A percentile compares a stretch with the other conserved stretches of the same genome.
Evolutionary conservation across 192 early-diverging fungal species (phyloP).

Genomic region (Irineochytrium annulatum): DNA sequence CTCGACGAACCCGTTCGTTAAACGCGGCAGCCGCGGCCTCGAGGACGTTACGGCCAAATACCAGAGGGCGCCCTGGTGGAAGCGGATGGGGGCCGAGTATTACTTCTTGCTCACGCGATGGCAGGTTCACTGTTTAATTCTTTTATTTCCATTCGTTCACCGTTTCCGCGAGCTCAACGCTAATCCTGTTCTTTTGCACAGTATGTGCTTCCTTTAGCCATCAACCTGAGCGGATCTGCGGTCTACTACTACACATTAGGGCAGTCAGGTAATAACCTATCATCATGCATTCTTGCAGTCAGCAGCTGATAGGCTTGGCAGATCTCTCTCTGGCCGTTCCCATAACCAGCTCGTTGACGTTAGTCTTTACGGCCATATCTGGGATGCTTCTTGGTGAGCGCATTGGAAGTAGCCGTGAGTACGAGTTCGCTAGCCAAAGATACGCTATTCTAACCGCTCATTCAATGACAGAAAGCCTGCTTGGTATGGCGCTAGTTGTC

Average conservation of each 20-base stretch:
- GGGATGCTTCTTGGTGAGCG: conserved; percentile 78
- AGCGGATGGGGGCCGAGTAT: conserved; percentile 58
- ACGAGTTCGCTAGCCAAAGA: not conserved
- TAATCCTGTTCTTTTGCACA: conserved; percentile 8
- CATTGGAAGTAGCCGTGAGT: conserved; percentile 59
- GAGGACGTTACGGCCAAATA: conserved; percentile 54
- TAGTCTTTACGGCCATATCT: conserved; percentile 79
- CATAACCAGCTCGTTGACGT: conserved; percentile 85
- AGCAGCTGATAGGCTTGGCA: not conserved
- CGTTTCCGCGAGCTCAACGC: too few relatives aligned
- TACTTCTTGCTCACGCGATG: conserved; percentile 78
- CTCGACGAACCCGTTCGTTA: conserved; percentile 94
- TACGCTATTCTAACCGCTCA: not conserved
- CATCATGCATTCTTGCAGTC: not conserved
- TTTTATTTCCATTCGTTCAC: not conserved
- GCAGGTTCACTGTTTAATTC: conserved; percentile 53
- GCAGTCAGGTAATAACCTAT: conserved; percentile 46
- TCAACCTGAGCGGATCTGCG: conserved; percentile 88
- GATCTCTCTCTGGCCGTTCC: conserved; percentile 90
- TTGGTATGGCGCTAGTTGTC: conserved; percentile 68
- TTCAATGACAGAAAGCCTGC: conserved; percentile 43
- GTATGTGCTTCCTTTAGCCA: conserved; percentile 78
- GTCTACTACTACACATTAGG: conserved; percentile 93
- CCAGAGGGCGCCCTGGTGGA: conserved; percentile 33
- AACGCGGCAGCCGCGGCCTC: conserved; percentile 77